Base-by-base conservation (phyloP, 192 early-diverging fungal genomes). In the Mortierella claussenii region DNA sequence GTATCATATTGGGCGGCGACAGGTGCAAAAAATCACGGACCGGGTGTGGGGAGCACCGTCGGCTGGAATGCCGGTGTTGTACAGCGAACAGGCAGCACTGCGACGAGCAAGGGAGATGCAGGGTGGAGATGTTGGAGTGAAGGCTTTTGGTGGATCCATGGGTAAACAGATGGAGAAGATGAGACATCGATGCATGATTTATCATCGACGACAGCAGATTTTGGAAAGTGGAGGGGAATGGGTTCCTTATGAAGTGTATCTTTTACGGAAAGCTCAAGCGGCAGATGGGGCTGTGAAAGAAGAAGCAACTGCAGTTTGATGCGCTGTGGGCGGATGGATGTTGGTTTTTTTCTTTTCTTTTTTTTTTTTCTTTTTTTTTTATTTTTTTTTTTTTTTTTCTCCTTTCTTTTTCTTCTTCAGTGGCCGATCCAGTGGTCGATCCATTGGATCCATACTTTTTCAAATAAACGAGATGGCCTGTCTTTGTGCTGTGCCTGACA, bases 41-140 rank as follows among this genome's bases (percentile, higher is more conserved):
- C n/a, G 60, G 32, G 37, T 18, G 2, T 15, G 30, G 10, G 58
- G 58, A 20, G 45, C 11, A 1, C 58, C 45, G 4, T 21, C 2
- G 4, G 20, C 15, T 5, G 15, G 36, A 8, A 62, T 20, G 24
- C 34, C 37, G 26, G 47, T 62, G n/a, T 20, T 9, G 6, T 62
- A 62, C 17, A 27, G 4, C 9, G 60, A 62, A 24, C 13, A 5
- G 13, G 47, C 23, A 9, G 47, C 47, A 12, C 21, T 51, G 26
- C 3, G 2, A 24, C 17, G n/a, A 18, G 60, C 60, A 4, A 50
- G 47, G 12, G 24, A 7, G 10, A 15, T 6, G 23, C 46, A 42
- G 37, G 60, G 60, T 26, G 60, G 60, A 10, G 60, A 62, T 62
- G 47, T 62, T 33, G 60, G 60, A 2, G 1, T 28, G 9, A 3